phyloP scores from a whole-genome alignment of 1,139 yeast genomes.

The Magnusiomyces fungicola region DNA sequence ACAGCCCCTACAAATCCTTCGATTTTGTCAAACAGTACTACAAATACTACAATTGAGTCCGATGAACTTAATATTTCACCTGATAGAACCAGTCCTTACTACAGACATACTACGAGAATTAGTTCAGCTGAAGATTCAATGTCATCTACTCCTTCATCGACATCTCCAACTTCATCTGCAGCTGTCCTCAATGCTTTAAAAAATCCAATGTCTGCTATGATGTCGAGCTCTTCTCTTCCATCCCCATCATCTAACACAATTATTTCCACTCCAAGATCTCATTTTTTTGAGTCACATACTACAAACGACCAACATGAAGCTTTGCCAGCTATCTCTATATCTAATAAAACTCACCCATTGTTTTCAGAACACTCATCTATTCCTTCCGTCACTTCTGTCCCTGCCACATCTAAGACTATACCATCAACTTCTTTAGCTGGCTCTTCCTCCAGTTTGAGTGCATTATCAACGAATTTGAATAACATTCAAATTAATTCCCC shows the following conservation, averaged over 20 bases:
- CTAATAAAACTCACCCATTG: too few relatives aligned
- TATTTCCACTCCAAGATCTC: background rate
- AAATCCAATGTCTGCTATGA: background rate
- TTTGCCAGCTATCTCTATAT: too few relatives aligned
- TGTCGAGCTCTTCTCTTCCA: background rate
- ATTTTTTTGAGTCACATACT: too few relatives aligned
- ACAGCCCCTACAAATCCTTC: background rate
- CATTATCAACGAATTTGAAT: background rate
- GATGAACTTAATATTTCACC: background rate
- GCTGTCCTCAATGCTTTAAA: background rate
- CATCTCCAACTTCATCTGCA: background rate
- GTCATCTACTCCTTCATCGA: background rate
- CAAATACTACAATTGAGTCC: background rate
- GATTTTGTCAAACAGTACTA: background rate
- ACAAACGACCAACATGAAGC: too few relatives aligned
- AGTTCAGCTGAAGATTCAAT: too few relatives aligned
- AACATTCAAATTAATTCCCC: background rate
- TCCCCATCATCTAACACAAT: background rate
- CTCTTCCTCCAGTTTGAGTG: background rate
- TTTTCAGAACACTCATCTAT: too few relatives aligned
- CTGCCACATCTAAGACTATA: background rate
- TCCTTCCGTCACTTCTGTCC: too few relatives aligned
- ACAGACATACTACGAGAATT: background rate
- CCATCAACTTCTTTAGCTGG: background rate
- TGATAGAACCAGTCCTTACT: background rate